Conservation (phyloP, 257 asterid genomes). For the Ocimum tenuiflorum region DNA sequence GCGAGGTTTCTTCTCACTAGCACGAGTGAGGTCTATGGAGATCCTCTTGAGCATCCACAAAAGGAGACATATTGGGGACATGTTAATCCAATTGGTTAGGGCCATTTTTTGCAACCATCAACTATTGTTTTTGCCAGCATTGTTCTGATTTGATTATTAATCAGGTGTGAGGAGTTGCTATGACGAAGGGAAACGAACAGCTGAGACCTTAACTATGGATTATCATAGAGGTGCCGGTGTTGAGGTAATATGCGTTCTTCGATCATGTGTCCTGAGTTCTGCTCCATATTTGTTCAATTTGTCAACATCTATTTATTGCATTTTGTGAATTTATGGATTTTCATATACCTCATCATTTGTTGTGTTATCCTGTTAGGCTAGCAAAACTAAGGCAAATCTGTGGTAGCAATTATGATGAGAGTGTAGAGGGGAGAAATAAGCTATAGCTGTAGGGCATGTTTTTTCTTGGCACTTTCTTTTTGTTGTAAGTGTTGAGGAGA, state of each 20-base stretch:
- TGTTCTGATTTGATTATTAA: not conserved
- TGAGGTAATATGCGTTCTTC: slow-evolving; percentile 42
- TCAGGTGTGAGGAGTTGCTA: slow-evolving; percentile 91
- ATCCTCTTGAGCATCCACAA: slow-evolving; percentile 98
- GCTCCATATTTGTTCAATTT: not conserved
- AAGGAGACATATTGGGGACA: slow-evolving; percentile 98
- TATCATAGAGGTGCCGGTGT: slow-evolving; percentile 90
- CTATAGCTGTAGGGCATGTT: not conserved
- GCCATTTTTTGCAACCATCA: not conserved
- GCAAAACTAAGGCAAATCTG: not conserved
- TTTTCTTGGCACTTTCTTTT: not conserved
- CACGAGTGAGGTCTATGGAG: slow-evolving; percentile 97
- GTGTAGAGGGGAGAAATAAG: not conserved
- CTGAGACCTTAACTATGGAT: slow-evolving; percentile 97
- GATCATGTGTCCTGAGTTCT: not conserved
- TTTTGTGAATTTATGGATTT: not conserved
- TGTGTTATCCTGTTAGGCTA: not conserved
- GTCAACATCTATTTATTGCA: not conserved
- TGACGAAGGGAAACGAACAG: slow-evolving; percentile 90
- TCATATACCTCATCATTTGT: not conserved
- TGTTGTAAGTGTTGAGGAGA: not conserved
- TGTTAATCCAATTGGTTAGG: slow-evolving; percentile 86
- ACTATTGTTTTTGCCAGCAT: slow-evolving; percentile 8
- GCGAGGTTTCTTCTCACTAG: slow-evolving; percentile 87
- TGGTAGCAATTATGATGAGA: not conserved